A percentile compares a stretch with the other conserved stretches of the same genome.
phyloP scores from a whole-genome alignment of 2,329 filamentous ascomycete genomes.

The Erysiphe neolycopersici region DNA sequence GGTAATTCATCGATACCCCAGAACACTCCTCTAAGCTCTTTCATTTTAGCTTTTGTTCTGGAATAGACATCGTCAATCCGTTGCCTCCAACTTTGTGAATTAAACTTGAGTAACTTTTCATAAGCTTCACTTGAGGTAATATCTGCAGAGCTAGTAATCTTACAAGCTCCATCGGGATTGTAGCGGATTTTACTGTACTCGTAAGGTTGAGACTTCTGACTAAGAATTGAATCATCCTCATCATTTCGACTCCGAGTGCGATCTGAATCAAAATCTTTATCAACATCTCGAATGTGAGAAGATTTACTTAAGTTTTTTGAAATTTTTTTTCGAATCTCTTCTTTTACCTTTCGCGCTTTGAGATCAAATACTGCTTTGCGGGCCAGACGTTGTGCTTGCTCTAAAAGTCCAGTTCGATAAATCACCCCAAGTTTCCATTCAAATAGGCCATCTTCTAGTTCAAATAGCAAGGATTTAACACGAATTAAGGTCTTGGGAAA shows the following conservation, averaged over 20 bases:
- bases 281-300: constrained; percentile 12
- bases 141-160: constrained; percentile 43
- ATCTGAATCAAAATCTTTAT: constrained; percentile 9
- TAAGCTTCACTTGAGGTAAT: constrained; percentile 54
- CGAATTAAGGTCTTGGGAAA: constrained; percentile 69
- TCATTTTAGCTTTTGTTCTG: constrained; percentile 45
- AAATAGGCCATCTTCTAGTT: constrained; percentile 86
- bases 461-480: constrained; percentile 60
- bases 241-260: constrained; percentile 8
- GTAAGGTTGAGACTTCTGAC: constrained; percentile 10
- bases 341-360: constrained; percentile 62
- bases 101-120: constrained; percentile 48
- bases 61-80: constrained; percentile 56
- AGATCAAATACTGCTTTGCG: constrained; percentile 72
- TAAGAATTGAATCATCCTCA: constrained; percentile 4
- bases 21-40: constrained; percentile 52
- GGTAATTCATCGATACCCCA: constrained; percentile 61
- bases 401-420: constrained; percentile 64
- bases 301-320: constrained; percentile 29
- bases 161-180: constrained; percentile 50
- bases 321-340: constrained; percentile 29
- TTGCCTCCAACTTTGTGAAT: constrained; percentile 75
- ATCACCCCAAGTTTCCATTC: constrained; percentile 95
- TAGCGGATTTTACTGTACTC: constrained; percentile 32
- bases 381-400: constrained; percentile 72